Percentiles rank a stretch among this genome's conserved stretches.
Conservation (phyloP, 495 filamentous ascomycete species). For the Daldinia vernicosa region DNA sequence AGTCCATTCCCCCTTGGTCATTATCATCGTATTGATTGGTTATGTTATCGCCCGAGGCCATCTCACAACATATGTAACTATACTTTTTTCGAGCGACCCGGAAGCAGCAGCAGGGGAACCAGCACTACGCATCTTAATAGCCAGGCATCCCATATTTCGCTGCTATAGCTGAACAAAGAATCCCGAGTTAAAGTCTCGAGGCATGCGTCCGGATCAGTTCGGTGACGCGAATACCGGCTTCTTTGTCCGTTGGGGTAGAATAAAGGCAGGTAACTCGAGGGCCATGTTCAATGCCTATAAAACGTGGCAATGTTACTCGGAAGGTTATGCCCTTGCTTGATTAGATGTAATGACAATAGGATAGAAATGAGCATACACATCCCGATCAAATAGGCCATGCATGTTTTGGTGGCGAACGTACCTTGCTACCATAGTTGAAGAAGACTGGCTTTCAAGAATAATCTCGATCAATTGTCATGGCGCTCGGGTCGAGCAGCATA, state of each 20-base stretch:
- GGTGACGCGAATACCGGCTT: neutral
- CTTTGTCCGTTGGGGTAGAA: neutral
- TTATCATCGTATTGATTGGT: neutral
- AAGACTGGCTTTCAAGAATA: neutral
- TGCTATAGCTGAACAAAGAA: neutral
- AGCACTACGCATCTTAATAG: neutral
- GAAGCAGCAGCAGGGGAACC: neutral
- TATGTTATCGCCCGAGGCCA: conserved; percentile 19
- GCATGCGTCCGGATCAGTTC: neutral
- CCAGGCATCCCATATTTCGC: neutral
- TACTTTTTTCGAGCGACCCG: neutral
- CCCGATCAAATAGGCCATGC: neutral
- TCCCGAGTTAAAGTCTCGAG: neutral
- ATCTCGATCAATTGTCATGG: conserved; percentile 1
- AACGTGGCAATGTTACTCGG: neutral
- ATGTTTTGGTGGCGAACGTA: neutral
- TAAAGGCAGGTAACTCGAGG: neutral
- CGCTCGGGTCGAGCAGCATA: neutral
- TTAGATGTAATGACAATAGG: neutral
- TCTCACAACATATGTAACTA: conserved; percentile 5
- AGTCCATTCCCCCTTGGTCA: neutral
- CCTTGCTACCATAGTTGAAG: neutral
- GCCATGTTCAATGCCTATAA: neutral
- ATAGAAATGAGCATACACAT: neutral
- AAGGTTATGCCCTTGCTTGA: neutral